These are phyloP conservation scores for Thermothelomyces thermophilus DNA, from an alignment of 2,329 filamentous ascomycete species.

Conservation along the genomic window DNA sequence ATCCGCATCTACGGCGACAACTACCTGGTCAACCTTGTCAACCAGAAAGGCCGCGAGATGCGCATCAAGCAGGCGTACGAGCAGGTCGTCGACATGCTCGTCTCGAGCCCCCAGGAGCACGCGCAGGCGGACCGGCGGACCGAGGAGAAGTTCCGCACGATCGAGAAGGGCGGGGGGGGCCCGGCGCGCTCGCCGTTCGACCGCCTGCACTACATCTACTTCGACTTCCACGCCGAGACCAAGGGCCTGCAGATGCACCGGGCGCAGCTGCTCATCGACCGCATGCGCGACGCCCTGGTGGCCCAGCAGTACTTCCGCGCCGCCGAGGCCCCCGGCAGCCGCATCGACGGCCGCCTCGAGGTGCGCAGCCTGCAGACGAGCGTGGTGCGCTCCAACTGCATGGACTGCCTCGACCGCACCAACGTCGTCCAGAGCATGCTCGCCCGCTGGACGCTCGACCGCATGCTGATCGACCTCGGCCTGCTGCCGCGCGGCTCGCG, in stretches of 20 bases:
- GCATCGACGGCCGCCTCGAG: constrained; percentile 63
- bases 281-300: constrained; percentile 66
- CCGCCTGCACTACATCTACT: constrained; percentile 91
- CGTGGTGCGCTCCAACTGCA: constrained; percentile 95
- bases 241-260: constrained; percentile 93
- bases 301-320: constrained; percentile 89
- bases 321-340: constrained; percentile 70
- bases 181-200: constrained; percentile 55
- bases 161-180: constrained; percentile 55
- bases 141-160: constrained; percentile 72
- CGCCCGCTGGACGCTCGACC: constrained; percentile 78
- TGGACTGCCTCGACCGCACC: constrained; percentile 97
- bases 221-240: constrained; percentile 97
- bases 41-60: constrained; percentile 87
- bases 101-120: constrained; percentile 61
- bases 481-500: constrained; percentile 69
- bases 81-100: constrained; percentile 71
- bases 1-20: constrained; percentile 92
- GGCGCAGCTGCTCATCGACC: constrained; percentile 77
- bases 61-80: constrained; percentile 91
- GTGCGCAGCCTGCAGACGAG: constrained; percentile 75
- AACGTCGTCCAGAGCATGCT: constrained; percentile 98
- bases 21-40: constrained; percentile 94
- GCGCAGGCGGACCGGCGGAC: constrained; percentile 61
- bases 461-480: constrained; percentile 80